Percentiles rank a stretch among this genome's conserved stretches.
These are phyloP conservation scores for Ascomycota sp. DNA, from an alignment of 2,329 filamentous ascomycete species.

Conservation along the genomic window DNA sequence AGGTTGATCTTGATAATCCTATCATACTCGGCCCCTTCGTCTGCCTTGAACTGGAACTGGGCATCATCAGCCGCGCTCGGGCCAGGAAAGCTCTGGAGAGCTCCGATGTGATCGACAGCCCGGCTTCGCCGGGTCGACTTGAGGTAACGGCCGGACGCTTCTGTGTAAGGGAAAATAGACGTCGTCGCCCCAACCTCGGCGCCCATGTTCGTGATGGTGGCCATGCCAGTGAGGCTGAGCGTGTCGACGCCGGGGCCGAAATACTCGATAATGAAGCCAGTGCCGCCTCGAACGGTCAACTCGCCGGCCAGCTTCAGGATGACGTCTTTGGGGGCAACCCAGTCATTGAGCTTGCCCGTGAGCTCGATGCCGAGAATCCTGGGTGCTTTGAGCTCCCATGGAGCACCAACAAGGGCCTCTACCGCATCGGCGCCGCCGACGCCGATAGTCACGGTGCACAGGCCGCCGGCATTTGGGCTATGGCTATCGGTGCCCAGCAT, in stretches of 20 bases:
- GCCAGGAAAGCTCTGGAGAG: constrained; percentile 33
- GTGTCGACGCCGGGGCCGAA: constrained; percentile 77
- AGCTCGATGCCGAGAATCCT: constrained; percentile 74
- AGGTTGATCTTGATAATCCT: constrained; percentile 80
- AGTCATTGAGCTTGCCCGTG: constrained; percentile 66
- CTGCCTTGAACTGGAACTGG: constrained; percentile 51
- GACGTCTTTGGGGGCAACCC: constrained; percentile 89
- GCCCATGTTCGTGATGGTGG: constrained; percentile 79
- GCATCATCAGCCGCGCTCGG: constrained; percentile 21
- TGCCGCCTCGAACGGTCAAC: constrained; percentile 83
- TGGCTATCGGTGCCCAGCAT: constrained; percentile 98
- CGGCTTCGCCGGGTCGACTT: constrained; percentile 51
- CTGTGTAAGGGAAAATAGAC: constrained; percentile 82
- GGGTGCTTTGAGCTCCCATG: constrained; percentile 96
- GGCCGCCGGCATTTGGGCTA: constrained; percentile 88
- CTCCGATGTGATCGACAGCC: constrained; percentile 46
- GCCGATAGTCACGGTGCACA: constrained; percentile 86
- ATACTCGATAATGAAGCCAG: constrained; percentile 88
- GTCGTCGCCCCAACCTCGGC: constrained; percentile 88
- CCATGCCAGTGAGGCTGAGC: constrained; percentile 82
- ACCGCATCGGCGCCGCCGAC: constrained; percentile 95
- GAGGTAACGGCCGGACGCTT: constrained; percentile 69
- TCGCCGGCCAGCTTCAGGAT: constrained; percentile 78
- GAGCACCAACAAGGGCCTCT: constrained; percentile 85
- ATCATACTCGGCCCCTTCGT: constrained; percentile 72